These are phyloP conservation scores for Aspergillus biplanus DNA, from an alignment of 495 filamentous ascomycete species.

Conservation along the genomic window DNA sequence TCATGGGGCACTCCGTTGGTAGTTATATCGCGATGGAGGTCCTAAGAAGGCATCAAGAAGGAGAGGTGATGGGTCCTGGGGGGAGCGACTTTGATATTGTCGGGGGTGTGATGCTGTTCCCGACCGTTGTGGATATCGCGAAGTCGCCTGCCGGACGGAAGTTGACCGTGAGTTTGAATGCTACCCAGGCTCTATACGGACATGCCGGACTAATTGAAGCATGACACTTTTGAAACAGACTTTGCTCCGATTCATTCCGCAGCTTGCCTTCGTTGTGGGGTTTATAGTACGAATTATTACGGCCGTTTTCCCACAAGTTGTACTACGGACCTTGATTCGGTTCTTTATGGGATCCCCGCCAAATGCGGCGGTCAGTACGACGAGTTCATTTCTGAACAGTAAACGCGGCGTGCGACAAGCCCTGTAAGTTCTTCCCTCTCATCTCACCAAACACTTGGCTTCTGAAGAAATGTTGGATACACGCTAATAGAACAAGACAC, in stretches of 20 bases:
- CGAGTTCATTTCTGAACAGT: slow-evolving; percentile 64
- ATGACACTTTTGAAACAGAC: slow-evolving; percentile 19
- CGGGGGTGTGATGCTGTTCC: slow-evolving; percentile 73
- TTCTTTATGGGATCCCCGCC: slow-evolving; percentile 57
- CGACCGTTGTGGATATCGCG: slow-evolving; percentile 77
- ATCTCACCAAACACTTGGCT: background rate
- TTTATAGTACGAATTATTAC: slow-evolving; percentile 53
- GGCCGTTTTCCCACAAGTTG: slow-evolving; percentile 42
- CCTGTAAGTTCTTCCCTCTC: slow-evolving; percentile 50
- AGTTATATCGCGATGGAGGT: slow-evolving; percentile 77
- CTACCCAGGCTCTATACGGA: no score
- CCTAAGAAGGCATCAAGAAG: slow-evolving; percentile 54
- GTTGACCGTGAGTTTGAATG: slow-evolving; percentile 45
- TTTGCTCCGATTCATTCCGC: slow-evolving; percentile 54
- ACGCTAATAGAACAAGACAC: slow-evolving; percentile 40
- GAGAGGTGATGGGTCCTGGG: background rate
- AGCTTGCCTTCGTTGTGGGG: slow-evolving; percentile 57
- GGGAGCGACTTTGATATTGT: slow-evolving; percentile 48
- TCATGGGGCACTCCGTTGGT: slow-evolving; percentile 86
- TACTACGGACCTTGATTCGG: slow-evolving; percentile 49
- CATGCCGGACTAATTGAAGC: no score
- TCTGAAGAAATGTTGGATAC: background rate
- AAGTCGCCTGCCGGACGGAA: slow-evolving; percentile 63
- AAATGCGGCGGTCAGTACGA: slow-evolving; percentile 59
- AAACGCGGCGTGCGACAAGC: slow-evolving; percentile 69